Evolutionary conservation across 306 rosid species (phyloP).

Genomic region (Cicer cuneatum): DNA sequence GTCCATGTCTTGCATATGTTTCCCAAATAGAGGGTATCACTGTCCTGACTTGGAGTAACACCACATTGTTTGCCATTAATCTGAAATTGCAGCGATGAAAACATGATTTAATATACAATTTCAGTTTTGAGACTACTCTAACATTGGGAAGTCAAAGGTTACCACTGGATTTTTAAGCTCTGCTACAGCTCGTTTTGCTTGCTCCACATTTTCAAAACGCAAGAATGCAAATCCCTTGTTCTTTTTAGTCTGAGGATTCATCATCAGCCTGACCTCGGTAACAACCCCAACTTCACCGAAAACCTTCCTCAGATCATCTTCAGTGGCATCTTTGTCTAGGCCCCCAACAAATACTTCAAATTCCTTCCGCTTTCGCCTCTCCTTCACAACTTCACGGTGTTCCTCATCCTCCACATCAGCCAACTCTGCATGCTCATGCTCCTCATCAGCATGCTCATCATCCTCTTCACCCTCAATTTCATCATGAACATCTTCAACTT

Average conservation of each 20-base stretch:
- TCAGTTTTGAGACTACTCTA: constrained; percentile 41
- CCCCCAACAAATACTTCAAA: constrained; percentile 99
- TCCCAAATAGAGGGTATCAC: constrained; percentile 95
- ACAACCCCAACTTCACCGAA: constrained; percentile 81
- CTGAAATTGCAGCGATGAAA: constrained; percentile 69
- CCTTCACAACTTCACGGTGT: constrained; percentile 87
- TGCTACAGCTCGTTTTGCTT: constrained; percentile 85
- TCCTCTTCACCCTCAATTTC: constrained; percentile 82
- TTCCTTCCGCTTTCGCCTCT: constrained; percentile 90
- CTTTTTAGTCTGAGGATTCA: constrained; percentile 93
- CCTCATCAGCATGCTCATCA: constrained; percentile 69
- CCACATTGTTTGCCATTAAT: constrained; percentile 97
- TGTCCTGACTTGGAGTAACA: constrained; percentile 95
- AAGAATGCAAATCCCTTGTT: constrained; percentile 98
- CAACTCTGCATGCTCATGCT: constrained; percentile 58
- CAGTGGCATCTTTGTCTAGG: constrained; percentile 91
- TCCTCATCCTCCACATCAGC: constrained; percentile 86
- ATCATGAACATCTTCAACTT: constrained; percentile 75
- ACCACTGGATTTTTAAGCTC: constrained; percentile 91
- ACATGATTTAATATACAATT: constrained; percentile 42
- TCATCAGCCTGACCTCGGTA: constrained; percentile 92
- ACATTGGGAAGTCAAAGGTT: constrained; percentile 50
- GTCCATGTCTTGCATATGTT: constrained; percentile 98
- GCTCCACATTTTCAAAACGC: constrained; percentile 87
- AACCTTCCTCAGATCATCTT: constrained; percentile 81